Base-by-base conservation (phyloP, 176 grass and related monocot genomes). In the Ensete ventricosum region DNA sequence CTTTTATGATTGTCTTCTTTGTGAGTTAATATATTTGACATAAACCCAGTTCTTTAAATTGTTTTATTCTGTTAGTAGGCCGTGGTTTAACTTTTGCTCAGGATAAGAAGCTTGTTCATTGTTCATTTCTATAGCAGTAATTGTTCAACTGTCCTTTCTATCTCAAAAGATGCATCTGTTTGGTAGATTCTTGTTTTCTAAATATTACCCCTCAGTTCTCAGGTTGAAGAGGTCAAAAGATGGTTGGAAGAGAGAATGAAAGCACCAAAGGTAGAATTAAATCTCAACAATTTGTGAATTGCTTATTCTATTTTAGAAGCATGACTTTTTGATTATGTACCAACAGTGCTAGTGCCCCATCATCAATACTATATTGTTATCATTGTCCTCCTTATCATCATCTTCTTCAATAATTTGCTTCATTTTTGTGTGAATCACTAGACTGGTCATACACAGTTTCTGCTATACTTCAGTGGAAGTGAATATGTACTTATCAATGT, bases 161-260 rank as follows among this genome's bases (percentile, higher is more conserved):
- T 16, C 21, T 16, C 10, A 43, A 60, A 75, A 27, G 16, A 74
- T 43, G 7, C 0, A 51, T 34, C 11, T 20, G n/a, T 53, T 53
- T 53, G 11, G n/a, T 11, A 22, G 20, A 17, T 74, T 54, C 34
- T 55, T 49, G 6, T 17, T 55, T 19, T 74, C 72, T 74, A 55
- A 26, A 53, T 82, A 52, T 72, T 53, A 50, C 50, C 54, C 83
- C 22, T 87, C 55, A 77, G 26, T 53, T 85, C 77, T 64, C 65
- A 98, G 94, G 82, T 93, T 62, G 90, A 98, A 87, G 90, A 93
- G 87, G 90, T 98, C 75, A 91, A 89, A 71, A 89, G 77, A 76
- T 98, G 90, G 94, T 73, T 98, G 82, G 88, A 91, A 85, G 88
- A 91, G 73, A 88, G 82, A 77, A 63, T 98, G 77, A 87, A 76